These are phyloP conservation scores for Tilletia walkeri DNA, from an alignment of 1,284 basidiomycete species.

Conservation along the genomic window DNA sequence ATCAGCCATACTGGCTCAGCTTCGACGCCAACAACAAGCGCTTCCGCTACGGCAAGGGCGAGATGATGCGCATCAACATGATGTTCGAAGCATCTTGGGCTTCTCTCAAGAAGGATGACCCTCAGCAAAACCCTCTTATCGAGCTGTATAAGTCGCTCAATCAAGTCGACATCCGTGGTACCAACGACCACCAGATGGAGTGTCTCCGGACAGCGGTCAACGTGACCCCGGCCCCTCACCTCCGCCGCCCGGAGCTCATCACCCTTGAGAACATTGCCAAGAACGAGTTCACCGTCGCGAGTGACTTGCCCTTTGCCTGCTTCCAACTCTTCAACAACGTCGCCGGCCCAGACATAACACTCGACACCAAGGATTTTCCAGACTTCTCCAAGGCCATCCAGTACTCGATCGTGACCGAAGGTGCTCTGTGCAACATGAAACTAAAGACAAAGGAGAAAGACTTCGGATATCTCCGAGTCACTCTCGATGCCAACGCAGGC, in stretches of 20 bases:
- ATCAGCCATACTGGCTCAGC: constrained; percentile 11
- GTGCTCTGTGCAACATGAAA: background rate
- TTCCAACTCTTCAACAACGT: background rate
- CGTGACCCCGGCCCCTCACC: background rate
- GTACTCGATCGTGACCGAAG: background rate
- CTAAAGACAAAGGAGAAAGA: background rate
- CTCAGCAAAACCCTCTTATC: background rate
- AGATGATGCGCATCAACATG: constrained; percentile 8
- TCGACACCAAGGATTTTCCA: background rate
- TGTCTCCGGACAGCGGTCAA: background rate
- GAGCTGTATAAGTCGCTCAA: background rate
- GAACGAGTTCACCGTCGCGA: background rate
- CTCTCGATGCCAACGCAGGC: background rate
- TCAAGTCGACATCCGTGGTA: background rate
- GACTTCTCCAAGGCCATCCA: background rate
- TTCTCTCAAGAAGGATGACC: background rate
- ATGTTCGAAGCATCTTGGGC: background rate
- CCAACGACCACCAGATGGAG: background rate
- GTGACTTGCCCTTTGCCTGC: background rate
- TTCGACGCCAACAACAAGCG: background rate
- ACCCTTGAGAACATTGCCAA: background rate
- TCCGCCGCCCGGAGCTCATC: background rate
- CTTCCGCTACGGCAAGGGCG: background rate
- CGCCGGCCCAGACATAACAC: background rate
- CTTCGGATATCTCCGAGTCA: background rate